Percentiles rank a stretch among this genome's conserved stretches.
phyloP scores from a whole-genome alignment of 2,329 filamentous ascomycete species.

The Endothia cerciana region DNA sequence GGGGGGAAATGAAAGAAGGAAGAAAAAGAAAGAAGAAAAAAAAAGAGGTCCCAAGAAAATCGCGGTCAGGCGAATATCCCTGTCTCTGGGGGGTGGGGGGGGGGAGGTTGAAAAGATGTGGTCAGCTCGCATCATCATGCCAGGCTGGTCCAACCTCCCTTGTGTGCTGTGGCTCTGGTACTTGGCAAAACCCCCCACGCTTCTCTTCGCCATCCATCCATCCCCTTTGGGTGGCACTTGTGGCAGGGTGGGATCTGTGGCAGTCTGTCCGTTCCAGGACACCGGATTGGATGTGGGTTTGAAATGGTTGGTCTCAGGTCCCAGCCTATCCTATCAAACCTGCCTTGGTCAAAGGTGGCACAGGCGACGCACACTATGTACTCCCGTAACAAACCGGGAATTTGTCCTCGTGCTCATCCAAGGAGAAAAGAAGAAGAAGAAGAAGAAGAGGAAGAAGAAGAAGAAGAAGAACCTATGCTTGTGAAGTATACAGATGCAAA shows the following conservation, averaged over 20 bases:
- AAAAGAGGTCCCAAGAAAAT: background rate
- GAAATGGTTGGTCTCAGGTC: background rate
- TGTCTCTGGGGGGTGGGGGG: background rate
- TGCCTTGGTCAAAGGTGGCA: background rate
- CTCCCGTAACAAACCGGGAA: background rate
- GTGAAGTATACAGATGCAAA: background rate
- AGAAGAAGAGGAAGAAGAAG: no score
- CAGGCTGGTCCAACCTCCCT: background rate
- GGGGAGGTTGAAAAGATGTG: background rate
- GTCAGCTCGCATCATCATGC: background rate
- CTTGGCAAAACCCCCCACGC: slow-evolving; percentile 4
- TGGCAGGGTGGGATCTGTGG: background rate
- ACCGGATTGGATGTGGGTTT: background rate
- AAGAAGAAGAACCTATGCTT: background rate
- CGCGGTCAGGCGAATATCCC: slow-evolving; percentile 21
- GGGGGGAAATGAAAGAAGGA: background rate
- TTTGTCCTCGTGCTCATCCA: no score
- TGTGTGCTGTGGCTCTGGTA: background rate
- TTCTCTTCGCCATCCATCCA: background rate
- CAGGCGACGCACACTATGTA: background rate
- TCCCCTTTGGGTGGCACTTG: background rate
- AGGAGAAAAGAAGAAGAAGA: no score
- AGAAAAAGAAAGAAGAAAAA: background rate
- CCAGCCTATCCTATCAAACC: background rate
- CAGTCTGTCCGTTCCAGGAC: background rate